Percentiles rank a stretch among this genome's conserved stretches.
Conservation (phyloP, 2,329 filamentous ascomycete species). For the Talaromyces verruculosus region DNA sequence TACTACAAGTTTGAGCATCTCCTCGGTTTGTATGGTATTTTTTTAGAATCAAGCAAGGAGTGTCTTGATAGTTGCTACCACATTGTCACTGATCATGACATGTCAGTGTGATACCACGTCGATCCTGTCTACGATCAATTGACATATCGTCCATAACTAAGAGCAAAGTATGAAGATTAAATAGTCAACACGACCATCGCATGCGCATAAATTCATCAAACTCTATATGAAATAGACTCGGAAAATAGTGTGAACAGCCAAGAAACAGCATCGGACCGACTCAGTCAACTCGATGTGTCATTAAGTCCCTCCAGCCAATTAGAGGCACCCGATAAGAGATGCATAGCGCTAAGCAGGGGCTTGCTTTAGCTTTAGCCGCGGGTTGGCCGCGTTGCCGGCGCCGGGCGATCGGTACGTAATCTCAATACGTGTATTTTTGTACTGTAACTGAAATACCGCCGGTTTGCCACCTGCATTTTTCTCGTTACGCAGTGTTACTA, state of each 20-base stretch:
- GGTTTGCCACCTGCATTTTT: constrained; percentile 3
- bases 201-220: neutral
- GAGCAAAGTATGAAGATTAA: neutral
- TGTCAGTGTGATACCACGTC: neutral
- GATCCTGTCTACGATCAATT: neutral
- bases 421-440: too few relatives aligned
- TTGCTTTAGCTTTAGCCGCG: constrained; percentile 8
- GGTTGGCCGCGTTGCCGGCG: constrained; percentile 4
- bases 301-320: constrained; percentile 7
- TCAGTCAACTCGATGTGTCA: constrained; percentile 23
- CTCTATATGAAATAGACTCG: neutral
- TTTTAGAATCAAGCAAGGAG: neutral
- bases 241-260: neutral
- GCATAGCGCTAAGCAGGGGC: constrained; percentile 12
- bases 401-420: constrained; percentile 13
- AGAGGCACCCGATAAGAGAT: constrained; percentile 12
- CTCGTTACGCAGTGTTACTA: neutral
- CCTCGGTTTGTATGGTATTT: neutral
- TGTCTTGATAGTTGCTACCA: neutral
- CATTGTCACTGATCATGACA: neutral
- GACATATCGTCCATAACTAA: neutral
- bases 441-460: neutral
- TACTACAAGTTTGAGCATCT: neutral
- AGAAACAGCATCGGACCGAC: constrained; percentile 8
- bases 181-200: neutral